Base-by-base conservation (phyloP, 2,329 filamentous ascomycete genomes). In the Calonectria ilicicola region DNA sequence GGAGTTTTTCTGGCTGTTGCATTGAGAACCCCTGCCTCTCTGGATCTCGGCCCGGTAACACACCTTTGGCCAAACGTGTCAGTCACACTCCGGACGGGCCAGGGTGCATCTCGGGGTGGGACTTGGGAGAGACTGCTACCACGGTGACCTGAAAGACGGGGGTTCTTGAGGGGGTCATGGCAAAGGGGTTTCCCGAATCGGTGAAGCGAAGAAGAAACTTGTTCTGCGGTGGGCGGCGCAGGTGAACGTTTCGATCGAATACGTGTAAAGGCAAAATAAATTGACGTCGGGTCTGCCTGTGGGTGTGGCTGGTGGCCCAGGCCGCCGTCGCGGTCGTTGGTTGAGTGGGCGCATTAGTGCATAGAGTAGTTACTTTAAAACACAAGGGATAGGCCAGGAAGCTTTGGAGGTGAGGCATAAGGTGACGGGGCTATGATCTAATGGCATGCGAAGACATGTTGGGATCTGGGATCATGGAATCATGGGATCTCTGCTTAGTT, bases 321-420 rank as follows among this genome's bases (percentile, higher is more conserved):
- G 15, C 8, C n/a, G 35, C 38, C 67, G 53, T 15, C 35, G 51
- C 65, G 74, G 73, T 73, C 69, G 73, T 74, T 32, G 29, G 56
- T 67, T 79, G 76, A 79, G 77, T 79, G 77, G 75, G 64, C 76
- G 77, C 77, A 79, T 79, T 79, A 79, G 77, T 76, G 77, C 72
- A 73, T 69, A 62, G 74, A 66, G 56, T 62, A 51, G 65, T 72
- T 70, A 70, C 72, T 60, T 74, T 72, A 65, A 35, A 47, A 46
- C 51, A 63, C 68, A 72, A 77, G 67, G 77, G 69, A 79, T 71
- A 76, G 72, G 77, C 56, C 64, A 17, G 47, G 62, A 75, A 58
- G 46, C 71, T 46, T 51, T 67, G 68, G 46, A 63, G 35, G 32
- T 62, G 72, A 62, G 40, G 69, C 63, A 65, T 65, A 40, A 42